Conservation (phyloP, 1,284 basidiomycete genomes). For the Irpex sp. region DNA sequence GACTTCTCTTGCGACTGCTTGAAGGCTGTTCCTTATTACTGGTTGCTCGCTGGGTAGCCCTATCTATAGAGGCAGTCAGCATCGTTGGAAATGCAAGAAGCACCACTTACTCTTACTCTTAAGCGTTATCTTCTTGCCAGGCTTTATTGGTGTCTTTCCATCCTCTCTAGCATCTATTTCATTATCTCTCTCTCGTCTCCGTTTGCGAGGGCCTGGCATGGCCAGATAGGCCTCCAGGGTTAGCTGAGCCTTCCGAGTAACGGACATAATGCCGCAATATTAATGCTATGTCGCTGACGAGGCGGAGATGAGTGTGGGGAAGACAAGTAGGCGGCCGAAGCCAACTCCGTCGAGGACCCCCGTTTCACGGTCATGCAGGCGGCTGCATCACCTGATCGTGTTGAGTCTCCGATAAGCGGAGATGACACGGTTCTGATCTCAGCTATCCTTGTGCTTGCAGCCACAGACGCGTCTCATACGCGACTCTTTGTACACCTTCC, state of each 20-base stretch:
- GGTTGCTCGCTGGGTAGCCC: background rate
- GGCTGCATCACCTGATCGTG: slow-evolving; percentile 9
- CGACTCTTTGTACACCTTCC: background rate
- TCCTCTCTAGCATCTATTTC: background rate
- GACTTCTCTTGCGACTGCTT: background rate
- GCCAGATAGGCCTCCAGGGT: no score
- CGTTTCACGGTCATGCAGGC: no score
- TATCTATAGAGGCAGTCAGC: background rate
- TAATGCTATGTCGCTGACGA: no score
- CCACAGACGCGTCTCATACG: slow-evolving; percentile 14
- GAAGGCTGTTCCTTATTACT: background rate
- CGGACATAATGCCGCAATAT: no score
- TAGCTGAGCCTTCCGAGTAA: no score
- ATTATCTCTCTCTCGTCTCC: background rate
- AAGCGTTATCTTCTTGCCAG: background rate
- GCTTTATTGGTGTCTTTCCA: background rate
- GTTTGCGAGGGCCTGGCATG: background rate
- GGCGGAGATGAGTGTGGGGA: no score
- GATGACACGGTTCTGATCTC: slow-evolving; percentile 8
- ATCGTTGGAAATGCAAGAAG: background rate
- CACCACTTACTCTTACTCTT: background rate
- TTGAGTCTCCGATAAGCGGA: slow-evolving; percentile 4
- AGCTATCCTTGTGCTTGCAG: slow-evolving; percentile 7
- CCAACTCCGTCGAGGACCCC: no score
- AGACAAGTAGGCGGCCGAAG: no score